Evolutionary conservation across 148 eudicot genomes (phyloP), one percentile per base, ranked within the genome.

Genomic region (Camellia granthamiana): DNA sequence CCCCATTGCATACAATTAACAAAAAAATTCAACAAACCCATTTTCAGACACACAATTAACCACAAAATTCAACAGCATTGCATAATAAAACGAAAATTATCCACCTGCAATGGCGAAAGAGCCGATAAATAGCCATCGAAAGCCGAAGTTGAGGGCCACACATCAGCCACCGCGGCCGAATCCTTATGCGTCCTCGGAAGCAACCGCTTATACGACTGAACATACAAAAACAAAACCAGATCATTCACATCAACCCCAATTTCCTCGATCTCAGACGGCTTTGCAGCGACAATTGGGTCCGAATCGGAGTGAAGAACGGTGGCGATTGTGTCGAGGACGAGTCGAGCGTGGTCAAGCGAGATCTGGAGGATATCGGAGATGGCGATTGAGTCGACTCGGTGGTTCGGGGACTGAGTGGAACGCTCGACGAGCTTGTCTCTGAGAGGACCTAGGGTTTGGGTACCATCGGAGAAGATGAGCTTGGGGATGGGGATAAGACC

Each of bases 21-120:
- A 19, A 54, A 41, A 41, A 77, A 38, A 54, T 16, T 30, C 10
- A 30, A 9, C 4, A 23, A 64, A 14, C 61, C 59, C 19, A 77
- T 14, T 14, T 14, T 15, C 7, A 19, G 3, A 23, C 1, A 59
- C 42, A 46, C 52, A 75, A 23, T 21, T 42, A 60, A 16, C 30
- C 30, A 41, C 7, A 12, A 52, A 30, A 54, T 23, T 47, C 43
- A 54, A 42, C 47, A n/a, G 15, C 44, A 64, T 64, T 74, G 1
- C 19, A 1, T 43, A 68, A 11, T 9, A 2, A 58, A 21, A 13
- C 15, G 16, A 12, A 12, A 11, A 44, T 19, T 18, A 18, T 55
- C 38, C 56, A 95, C 99, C 98, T 93, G 98, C 79, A 96, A 81
- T 56, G 99, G 99, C 21, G 99, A 93, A n/a, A 96, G 94, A 43